These are phyloP conservation scores for Kandelia obovata DNA, from an alignment of 345 rosid species.

Conservation along the genomic window DNA sequence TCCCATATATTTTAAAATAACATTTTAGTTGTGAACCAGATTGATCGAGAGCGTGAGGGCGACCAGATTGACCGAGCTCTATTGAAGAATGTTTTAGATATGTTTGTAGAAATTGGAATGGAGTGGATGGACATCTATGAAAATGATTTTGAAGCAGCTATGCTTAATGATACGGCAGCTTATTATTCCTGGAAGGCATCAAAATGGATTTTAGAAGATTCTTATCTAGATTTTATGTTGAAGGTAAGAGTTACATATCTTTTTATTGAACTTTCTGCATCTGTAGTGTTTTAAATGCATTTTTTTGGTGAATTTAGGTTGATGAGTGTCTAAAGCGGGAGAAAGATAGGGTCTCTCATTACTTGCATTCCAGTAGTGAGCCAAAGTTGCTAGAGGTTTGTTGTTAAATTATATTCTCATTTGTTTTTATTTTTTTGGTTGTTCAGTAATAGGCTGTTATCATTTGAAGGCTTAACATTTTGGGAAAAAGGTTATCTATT, in stretches of 20 bases:
- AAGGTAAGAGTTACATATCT: slow-evolving; percentile 21
- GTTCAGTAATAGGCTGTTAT: not conserved
- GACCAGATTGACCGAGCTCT: slow-evolving; percentile 42
- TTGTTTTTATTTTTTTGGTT: not conserved
- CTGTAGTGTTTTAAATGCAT: not conserved
- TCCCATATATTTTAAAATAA: not conserved
- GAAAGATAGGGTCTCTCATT: slow-evolving; percentile 40
- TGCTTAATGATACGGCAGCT: slow-evolving; percentile 33
- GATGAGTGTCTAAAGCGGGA: slow-evolving; percentile 40
- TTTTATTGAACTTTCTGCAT: not conserved
- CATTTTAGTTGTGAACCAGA: slow-evolving; percentile 15
- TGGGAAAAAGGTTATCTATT: not conserved
- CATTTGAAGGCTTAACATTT: not conserved
- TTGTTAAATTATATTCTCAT: not conserved
- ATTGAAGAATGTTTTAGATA: slow-evolving; percentile 41
- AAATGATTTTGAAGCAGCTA: slow-evolving; percentile 36
- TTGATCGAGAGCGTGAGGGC: slow-evolving; percentile 46
- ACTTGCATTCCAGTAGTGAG: slow-evolving; percentile 40
- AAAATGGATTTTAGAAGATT: slow-evolving; percentile 40
- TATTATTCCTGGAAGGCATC: slow-evolving; percentile 46
- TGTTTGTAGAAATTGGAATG: slow-evolving; percentile 35
- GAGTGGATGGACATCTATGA: slow-evolving; percentile 26
- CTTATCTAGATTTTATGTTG: slow-evolving; percentile 43
- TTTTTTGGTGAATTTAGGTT: slow-evolving; percentile 19
- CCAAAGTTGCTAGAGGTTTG: slow-evolving; percentile 36